Conservation (phyloP, 495 filamentous ascomycete genomes). For the Extremus antarcticus region DNA sequence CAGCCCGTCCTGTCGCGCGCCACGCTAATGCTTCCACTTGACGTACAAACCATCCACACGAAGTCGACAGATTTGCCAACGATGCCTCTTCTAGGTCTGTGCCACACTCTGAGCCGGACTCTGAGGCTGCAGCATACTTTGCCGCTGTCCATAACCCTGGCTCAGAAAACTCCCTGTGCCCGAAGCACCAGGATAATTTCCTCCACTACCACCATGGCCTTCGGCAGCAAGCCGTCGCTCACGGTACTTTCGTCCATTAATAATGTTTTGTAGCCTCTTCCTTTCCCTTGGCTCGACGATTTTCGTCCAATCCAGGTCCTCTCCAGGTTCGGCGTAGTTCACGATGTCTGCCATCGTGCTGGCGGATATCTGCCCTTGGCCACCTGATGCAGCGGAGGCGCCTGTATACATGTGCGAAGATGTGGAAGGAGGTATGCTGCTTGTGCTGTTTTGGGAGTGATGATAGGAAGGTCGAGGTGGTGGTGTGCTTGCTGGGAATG, state of each 20-base stretch:
- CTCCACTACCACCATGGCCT: constrained; percentile 17
- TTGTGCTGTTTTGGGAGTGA: background rate
- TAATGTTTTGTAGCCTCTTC: constrained; percentile 21
- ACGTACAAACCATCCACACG: too few relatives aligned
- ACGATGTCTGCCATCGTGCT: constrained; percentile 18
- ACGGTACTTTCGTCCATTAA: constrained; percentile 21
- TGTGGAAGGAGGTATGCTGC: constrained; percentile 7
- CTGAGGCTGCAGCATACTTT: background rate
- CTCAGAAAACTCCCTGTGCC: constrained; percentile 18
- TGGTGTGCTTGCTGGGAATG: constrained; percentile 9
- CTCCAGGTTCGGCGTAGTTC: constrained; percentile 21
- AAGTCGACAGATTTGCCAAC: too few relatives aligned
- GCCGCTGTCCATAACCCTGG: constrained; percentile 14
- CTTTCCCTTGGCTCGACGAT: constrained; percentile 19
- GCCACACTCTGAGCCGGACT: too few relatives aligned
- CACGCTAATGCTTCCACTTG: background rate
- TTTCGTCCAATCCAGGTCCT: constrained; percentile 22
- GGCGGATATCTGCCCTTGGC: constrained; percentile 19
- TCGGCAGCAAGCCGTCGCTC: constrained; percentile 17
- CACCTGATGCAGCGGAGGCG: constrained; percentile 11
- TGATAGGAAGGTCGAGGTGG: background rate
- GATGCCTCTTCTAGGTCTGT: too few relatives aligned
- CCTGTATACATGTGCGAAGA: constrained; percentile 19
- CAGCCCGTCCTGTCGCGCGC: background rate
- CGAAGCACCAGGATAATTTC: constrained; percentile 18